These are phyloP conservation scores for Xylaria sp. DNA, from an alignment of 2,329 filamentous ascomycete genomes.

Conservation along the genomic window DNA sequence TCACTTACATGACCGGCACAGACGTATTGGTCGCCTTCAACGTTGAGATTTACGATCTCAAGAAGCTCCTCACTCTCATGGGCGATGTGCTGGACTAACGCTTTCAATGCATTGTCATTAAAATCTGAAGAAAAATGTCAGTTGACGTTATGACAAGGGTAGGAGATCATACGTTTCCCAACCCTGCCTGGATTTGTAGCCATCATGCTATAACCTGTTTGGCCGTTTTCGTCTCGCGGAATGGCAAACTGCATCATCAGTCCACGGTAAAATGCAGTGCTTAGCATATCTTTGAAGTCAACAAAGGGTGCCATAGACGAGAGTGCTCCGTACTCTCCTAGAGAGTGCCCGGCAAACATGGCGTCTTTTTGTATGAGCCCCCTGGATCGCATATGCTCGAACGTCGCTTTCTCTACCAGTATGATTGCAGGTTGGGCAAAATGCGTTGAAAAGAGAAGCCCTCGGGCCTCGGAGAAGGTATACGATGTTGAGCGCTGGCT, in stretches of 20 bases:
- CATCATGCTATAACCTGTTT: constrained; percentile 34
- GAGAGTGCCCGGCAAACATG: constrained; percentile 30
- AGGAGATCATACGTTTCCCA: constrained; percentile 24
- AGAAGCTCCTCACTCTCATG: constrained; percentile 29
- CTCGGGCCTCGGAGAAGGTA: constrained; percentile 94
- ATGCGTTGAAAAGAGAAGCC: constrained; percentile 93
- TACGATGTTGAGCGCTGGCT: constrained; percentile 91
- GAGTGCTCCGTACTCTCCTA: constrained; percentile 31
- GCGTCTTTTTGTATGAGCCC: constrained; percentile 29
- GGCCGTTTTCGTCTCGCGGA: constrained; percentile 26
- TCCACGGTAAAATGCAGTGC: constrained; percentile 30
- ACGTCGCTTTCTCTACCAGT: constrained; percentile 99
- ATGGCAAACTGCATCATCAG: constrained; percentile 35
- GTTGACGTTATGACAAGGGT: not conserved
- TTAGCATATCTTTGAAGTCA: constrained; percentile 26
- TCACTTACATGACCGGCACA: constrained; percentile 33
- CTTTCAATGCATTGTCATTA: constrained; percentile 20
- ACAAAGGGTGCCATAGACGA: constrained; percentile 23
- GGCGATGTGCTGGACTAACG: constrained; percentile 23
- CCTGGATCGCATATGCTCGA: constrained; percentile 64
- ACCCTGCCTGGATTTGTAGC: constrained; percentile 31
- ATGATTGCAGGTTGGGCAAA: constrained; percentile 98
- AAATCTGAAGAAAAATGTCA: constrained; percentile 27
- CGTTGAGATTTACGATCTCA: constrained; percentile 34
- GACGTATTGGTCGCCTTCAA: constrained; percentile 35